phyloP scores from a whole-genome alignment of 73 alveolate species.

The Stentor coeruleus region DNA sequence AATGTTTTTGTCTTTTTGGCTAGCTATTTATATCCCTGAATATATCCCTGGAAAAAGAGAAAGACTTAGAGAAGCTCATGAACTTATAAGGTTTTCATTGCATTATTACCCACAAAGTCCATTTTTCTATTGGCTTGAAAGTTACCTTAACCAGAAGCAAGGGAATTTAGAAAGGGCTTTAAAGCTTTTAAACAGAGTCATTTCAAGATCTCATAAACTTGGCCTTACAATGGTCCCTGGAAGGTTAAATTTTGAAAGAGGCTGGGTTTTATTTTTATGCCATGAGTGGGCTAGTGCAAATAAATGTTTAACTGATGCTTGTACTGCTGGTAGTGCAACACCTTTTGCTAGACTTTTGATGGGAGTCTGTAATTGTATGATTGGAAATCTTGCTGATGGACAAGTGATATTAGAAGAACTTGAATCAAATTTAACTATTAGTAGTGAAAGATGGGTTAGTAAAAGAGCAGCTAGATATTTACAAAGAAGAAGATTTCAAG shows the following conservation, averaged over 20 bases:
- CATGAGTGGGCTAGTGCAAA: constrained; percentile 12
- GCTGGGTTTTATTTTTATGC: constrained; percentile 24
- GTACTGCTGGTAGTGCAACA: neutral
- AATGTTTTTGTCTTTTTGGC: constrained; percentile 30
- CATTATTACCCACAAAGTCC: constrained; percentile 27
- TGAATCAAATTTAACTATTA: neutral
- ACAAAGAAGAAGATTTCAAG: constrained; percentile 29
- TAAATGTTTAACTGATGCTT: neutral
- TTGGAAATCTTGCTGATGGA: constrained; percentile 15
- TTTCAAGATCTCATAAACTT: neutral
- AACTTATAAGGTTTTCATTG: constrained; percentile 15
- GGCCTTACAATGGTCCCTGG: constrained; percentile 8
- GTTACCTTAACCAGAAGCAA: constrained; percentile 7
- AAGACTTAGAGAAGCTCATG: constrained; percentile 28
- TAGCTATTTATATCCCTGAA: constrained; percentile 28
- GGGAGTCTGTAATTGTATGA: constrained; percentile 33
- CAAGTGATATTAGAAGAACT: neutral
- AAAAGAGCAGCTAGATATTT: constrained; percentile 21
- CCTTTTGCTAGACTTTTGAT: constrained; percentile 22
- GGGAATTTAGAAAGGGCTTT: constrained; percentile 16
- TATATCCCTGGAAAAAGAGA: constrained; percentile 29
- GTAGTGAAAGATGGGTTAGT: constrained; percentile 20
- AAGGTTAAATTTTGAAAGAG: constrained; percentile 27
- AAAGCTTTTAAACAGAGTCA: constrained; percentile 4
- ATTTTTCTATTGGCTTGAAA: constrained; percentile 26